phyloP scores from a whole-genome alignment of 2,329 filamentous ascomycete genomes.

The Cladophialophora psammophila region DNA sequence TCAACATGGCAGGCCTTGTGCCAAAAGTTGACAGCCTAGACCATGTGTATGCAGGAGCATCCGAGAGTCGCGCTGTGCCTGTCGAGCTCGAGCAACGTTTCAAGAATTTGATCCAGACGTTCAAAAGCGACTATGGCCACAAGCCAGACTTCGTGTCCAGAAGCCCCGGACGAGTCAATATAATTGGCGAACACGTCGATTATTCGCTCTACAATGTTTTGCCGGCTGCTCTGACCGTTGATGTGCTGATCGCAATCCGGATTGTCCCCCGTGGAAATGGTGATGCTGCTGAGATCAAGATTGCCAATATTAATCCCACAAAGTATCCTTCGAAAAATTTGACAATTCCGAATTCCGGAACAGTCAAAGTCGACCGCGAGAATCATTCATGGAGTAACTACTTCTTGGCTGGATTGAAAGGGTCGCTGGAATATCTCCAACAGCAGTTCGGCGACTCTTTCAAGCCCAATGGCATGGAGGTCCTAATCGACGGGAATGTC shows the following conservation, averaged over 20 bases:
- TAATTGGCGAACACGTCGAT: slow-evolving; percentile 99
- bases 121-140: slow-evolving; percentile 73
- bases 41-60: slow-evolving; percentile 38
- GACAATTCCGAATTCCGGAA: slow-evolving; percentile 66
- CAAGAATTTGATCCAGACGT: slow-evolving; percentile 74
- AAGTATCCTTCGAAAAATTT: slow-evolving; percentile 82
- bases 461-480: slow-evolving; percentile 78
- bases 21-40: slow-evolving; percentile 38
- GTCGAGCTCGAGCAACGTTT: slow-evolving; percentile 75
- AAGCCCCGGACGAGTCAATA: slow-evolving; percentile 93
- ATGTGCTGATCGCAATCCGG: slow-evolving; percentile 84
- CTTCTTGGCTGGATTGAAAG: slow-evolving; percentile 89
- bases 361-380: slow-evolving; percentile 81
- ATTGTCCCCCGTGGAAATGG: slow-evolving; percentile 52
- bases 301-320: slow-evolving; percentile 77
- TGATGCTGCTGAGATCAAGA: slow-evolving; percentile 70
- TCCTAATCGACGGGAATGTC: slow-evolving; percentile 89
- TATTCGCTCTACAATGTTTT: slow-evolving; percentile 96
- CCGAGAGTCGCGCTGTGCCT: slow-evolving; percentile 75
- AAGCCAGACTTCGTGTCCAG: slow-evolving; percentile 82
- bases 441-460: slow-evolving; percentile 69
- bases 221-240: slow-evolving; percentile 92
- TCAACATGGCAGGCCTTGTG: slow-evolving; percentile 33
- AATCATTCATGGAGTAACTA: slow-evolving; percentile 97
- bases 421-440: slow-evolving; percentile 78